Evolutionary conservation across 2,329 filamentous ascomycete species (phyloP).

Genomic region (Fusarium acutatum): DNA sequence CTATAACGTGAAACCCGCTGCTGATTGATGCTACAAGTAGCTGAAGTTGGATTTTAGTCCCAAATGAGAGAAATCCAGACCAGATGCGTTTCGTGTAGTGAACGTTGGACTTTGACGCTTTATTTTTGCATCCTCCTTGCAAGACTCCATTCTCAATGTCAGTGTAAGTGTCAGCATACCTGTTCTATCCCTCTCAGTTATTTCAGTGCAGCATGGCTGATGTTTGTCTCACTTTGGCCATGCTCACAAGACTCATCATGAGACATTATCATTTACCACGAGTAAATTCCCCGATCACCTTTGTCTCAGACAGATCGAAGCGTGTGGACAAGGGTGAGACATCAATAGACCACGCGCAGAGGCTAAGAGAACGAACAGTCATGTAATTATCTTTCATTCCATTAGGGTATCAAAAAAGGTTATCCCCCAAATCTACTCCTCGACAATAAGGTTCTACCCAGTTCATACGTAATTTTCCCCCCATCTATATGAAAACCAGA

Average conservation of each 20-base stretch:
- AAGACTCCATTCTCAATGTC: background rate
- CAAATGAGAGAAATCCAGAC: background rate
- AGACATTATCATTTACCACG: background rate
- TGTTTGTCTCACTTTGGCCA: background rate
- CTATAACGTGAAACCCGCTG: background rate
- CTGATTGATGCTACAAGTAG: background rate
- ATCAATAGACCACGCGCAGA: background rate
- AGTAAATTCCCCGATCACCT: background rate
- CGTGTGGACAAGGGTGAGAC: background rate
- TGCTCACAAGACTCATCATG: background rate
- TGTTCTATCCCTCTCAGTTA: background rate
- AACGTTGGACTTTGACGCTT: background rate
- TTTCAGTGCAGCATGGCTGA: background rate
- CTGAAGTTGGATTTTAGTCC: background rate
- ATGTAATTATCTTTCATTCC: constrained; percentile 34
- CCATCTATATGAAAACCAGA: constrained; percentile 34
- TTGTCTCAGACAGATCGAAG: constrained; percentile 1
- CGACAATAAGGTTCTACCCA: constrained; percentile 35
- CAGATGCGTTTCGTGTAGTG: background rate
- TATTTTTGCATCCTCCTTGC: background rate
- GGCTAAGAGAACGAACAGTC: background rate
- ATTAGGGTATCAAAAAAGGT: constrained; percentile 38
- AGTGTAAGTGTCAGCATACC: background rate
- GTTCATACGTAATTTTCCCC: constrained; percentile 36
- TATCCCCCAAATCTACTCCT: constrained; percentile 35